Evolutionary conservation across 768 basidiomycete species (phyloP).

Genomic region (Suillus plorans): DNA sequence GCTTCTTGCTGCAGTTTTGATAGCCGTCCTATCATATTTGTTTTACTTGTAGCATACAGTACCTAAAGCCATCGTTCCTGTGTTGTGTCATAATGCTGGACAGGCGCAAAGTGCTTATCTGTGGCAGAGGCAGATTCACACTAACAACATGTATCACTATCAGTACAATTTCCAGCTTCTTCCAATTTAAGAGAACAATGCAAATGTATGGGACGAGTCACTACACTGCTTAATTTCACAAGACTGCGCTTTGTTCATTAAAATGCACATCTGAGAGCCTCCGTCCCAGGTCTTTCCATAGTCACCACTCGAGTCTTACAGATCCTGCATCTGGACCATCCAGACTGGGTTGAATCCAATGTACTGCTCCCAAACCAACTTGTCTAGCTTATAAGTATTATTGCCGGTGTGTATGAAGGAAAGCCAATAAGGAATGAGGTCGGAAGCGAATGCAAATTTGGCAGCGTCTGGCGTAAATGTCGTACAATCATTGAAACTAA

Average conservation of each 20-base stretch:
- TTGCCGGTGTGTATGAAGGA: constrained; percentile 60
- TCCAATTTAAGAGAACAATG: neutral
- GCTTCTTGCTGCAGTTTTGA: neutral
- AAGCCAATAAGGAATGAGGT: constrained; percentile 64
- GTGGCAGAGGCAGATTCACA: neutral
- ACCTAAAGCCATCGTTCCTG: neutral
- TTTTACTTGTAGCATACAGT: neutral
- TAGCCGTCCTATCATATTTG: neutral
- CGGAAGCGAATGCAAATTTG: constrained; percentile 52
- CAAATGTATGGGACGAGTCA: neutral
- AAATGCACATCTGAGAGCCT: neutral
- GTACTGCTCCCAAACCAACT: constrained; percentile 45
- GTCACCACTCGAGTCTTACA: constrained; percentile 34
- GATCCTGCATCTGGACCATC: constrained; percentile 45
- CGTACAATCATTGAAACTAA: constrained; percentile 51
- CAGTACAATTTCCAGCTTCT: neutral
- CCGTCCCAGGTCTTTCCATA: constrained; percentile 34
- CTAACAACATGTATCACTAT: neutral
- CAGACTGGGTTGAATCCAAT: constrained; percentile 28
- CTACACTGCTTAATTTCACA: neutral
- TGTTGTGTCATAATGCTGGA: constrained; percentile 1
- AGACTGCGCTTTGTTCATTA: neutral
- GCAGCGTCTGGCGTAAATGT: constrained; percentile 47
- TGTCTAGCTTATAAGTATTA: constrained; percentile 51
- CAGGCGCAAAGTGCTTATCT: neutral